phyloP scores from a whole-genome alignment of 768 basidiomycete genomes.

The Lenzites betulinus region DNA sequence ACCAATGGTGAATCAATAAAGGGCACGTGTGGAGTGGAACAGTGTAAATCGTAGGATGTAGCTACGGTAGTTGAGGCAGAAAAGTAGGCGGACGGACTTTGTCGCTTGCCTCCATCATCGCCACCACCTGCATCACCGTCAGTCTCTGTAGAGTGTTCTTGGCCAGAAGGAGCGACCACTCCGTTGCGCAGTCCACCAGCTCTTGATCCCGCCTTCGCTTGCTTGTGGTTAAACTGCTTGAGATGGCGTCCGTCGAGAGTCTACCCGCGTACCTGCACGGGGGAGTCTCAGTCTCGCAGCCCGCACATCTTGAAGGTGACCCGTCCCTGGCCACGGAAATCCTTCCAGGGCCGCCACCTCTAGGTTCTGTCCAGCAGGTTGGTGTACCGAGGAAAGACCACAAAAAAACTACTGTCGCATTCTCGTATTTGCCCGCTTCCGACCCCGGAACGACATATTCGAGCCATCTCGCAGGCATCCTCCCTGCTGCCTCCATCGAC shows the following conservation, averaged over 20 bases:
- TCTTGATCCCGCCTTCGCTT: neutral
- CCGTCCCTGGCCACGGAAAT: slow-evolving; percentile 84
- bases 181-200: slow-evolving; percentile 1
- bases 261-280: slow-evolving; percentile 72
- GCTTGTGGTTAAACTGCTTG: slow-evolving; percentile 22
- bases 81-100: slow-evolving; percentile 3
- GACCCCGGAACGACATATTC: slow-evolving; percentile 91
- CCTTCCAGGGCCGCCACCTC: slow-evolving; percentile 83
- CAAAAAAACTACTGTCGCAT: slow-evolving; percentile 66
- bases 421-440: slow-evolving; percentile 80
- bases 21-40: neutral
- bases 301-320: slow-evolving; percentile 82
- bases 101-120: slow-evolving; percentile 22
- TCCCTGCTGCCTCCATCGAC: slow-evolving; percentile 48
- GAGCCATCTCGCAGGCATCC: slow-evolving; percentile 66
- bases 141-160: slow-evolving; percentile 12
- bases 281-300: slow-evolving; percentile 73
- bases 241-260: slow-evolving; percentile 73
- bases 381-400: slow-evolving; percentile 67
- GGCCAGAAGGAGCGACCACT: neutral
- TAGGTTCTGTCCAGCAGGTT: slow-evolving; percentile 69
- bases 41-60: neutral
- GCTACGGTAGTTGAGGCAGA: neutral
- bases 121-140: slow-evolving; percentile 11
- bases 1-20: neutral